Evolutionary conservation across 495 filamentous ascomycete genomes (phyloP).

Genomic region (Arthonia radiata): DNA sequence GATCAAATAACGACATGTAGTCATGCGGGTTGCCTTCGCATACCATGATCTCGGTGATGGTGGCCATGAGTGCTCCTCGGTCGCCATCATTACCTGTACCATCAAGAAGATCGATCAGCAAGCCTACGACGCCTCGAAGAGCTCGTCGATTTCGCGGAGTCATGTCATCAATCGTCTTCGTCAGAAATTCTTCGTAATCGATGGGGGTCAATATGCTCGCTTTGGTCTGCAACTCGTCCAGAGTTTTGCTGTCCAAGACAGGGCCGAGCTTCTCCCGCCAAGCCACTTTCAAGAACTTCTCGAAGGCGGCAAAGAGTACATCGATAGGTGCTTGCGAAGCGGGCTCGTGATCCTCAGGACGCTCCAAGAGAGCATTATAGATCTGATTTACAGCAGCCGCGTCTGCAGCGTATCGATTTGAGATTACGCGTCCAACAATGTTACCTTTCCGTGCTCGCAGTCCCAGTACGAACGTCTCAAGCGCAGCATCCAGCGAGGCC

Average conservation of each 20-base stretch:
- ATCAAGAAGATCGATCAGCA: constrained; percentile 70
- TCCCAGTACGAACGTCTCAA: constrained; percentile 59
- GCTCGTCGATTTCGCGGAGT: constrained; percentile 81
- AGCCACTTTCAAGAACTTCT: constrained; percentile 71
- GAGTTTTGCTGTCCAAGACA: constrained; percentile 36
- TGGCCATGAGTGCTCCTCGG: constrained; percentile 66
- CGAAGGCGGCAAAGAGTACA: constrained; percentile 80
- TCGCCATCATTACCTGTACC: constrained; percentile 90
- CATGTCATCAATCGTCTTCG: constrained; percentile 48
- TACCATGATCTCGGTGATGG: constrained; percentile 73
- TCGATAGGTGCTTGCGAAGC: constrained; percentile 59
- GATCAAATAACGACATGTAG: constrained; percentile 76
- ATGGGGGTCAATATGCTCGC: constrained; percentile 44
- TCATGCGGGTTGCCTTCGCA: constrained; percentile 51
- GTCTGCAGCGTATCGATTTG: constrained; percentile 43
- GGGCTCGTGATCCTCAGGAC: constrained; percentile 45
- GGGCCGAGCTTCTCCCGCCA: constrained; percentile 80
- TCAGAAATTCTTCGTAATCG: constrained; percentile 74
- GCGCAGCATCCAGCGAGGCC: constrained; percentile 57
- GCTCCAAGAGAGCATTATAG: constrained; percentile 72
- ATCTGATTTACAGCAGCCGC: constrained; percentile 66
- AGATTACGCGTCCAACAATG: constrained; percentile 49
- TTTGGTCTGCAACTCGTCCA: constrained; percentile 46
- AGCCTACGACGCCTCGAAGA: constrained; percentile 56
- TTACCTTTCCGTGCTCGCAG: constrained; percentile 67